phyloP scores from a whole-genome alignment of 2,329 filamentous ascomycete species.

The Ceratocystis alfenasii region DNA sequence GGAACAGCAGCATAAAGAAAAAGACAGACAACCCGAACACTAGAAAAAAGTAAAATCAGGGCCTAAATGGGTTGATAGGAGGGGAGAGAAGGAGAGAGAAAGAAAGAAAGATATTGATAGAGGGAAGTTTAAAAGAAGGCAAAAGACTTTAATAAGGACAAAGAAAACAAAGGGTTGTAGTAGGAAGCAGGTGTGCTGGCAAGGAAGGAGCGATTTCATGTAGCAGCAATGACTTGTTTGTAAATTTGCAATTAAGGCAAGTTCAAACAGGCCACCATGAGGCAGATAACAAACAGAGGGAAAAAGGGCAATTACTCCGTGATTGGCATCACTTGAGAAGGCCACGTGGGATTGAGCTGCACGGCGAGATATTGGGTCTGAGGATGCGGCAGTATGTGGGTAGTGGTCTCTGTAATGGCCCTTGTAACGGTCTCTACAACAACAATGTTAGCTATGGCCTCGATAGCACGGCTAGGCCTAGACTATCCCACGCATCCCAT shows the following conservation, averaged over 20 bases:
- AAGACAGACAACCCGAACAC: conserved; percentile 11
- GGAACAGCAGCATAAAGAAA: conserved; percentile 3
- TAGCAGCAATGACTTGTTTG: not conserved
- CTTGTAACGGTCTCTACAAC: not conserved
- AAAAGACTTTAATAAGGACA: not conserved
- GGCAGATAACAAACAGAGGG: not conserved
- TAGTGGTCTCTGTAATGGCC: not conserved
- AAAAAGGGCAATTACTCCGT: not conserved
- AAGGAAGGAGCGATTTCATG: not conserved
- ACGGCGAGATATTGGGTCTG: no score
- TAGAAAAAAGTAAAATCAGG: not conserved
- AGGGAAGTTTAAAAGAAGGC: not conserved
- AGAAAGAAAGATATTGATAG: not conserved
- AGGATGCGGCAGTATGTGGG: not conserved
- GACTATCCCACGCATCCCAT: no score
- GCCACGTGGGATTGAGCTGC: not conserved
- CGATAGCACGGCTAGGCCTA: not conserved
- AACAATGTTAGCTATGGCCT: not conserved
- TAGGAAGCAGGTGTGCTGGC: not conserved
- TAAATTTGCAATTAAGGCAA: not conserved
- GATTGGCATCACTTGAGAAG: not conserved
- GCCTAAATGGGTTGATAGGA: not conserved
- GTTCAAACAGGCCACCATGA: not conserved
- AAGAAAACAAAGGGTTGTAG: not conserved
- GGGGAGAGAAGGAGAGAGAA: not conserved